Base-by-base conservation (phyloP, 208 protist genomes). In the Leishmania mexicana region DNA sequence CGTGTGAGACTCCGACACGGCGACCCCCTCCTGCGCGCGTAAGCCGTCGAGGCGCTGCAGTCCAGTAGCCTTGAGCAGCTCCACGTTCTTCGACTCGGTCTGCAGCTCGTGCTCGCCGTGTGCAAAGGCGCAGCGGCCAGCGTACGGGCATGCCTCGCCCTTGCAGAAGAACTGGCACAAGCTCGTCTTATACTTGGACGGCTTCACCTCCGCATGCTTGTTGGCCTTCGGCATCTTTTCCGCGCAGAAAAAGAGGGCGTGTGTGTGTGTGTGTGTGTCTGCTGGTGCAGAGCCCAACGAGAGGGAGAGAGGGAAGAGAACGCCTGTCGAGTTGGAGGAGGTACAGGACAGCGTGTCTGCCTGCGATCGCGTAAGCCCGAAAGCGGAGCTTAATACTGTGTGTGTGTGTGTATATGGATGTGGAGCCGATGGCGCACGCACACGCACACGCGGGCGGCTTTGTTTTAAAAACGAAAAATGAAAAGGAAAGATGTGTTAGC, bases 131-230 rank as follows among this genome's bases (percentile, higher is more conserved):
- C 94, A 97, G 75, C 88, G 90, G n/a, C 35, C 71, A 1, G 86
- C 90, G 76, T 91, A 97, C 0, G 92, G 91, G 84, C 94, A 97
- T 71, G 88, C 85, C 78, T 90, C 81, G 40, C 88, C 80, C 58
- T 88, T 87, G 6, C 84, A 8, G 68, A 88, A 97, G 86, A 89
- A 94, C 73, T 94, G 89, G 87, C 94, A 97, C 8, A 96, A 74
- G 47, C 82, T 83, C 17, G 94, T 97, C 85, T 95, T 95, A 87
- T 89, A 97, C 83, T 97, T 97, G 71, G 91, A 95, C n/a, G 92
- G 94, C 83, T 97, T 96, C 47, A 97, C 91, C 74, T 95, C 90
- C 13, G 84, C 92, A 58, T 85, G 81, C 45, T 89, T 87, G 84
- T 85, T 89, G 38, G 76, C 78, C 80, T 89, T 88, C 19, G 85